Base-by-base conservation (phyloP, 73 alveolate genomes). In the Diophrys sp. region DNA sequence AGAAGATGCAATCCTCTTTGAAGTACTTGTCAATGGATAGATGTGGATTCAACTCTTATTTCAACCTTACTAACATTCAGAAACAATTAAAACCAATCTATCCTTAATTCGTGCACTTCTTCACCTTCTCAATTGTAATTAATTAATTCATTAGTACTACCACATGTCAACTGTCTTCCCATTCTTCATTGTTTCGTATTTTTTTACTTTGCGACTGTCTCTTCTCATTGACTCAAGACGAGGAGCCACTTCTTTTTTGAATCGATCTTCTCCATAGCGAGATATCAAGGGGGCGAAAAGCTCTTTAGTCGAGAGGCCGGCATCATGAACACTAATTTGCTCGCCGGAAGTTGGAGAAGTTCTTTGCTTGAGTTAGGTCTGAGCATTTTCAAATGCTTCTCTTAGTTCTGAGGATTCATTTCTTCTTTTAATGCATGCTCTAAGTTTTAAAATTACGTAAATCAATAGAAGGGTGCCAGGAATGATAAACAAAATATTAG, bases 1-100 rank as follows among this genome's bases (percentile, higher is more conserved):
- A 71, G 73, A 83, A 75, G 67, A 87, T 94, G 81, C 86, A 80
- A 79, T 96, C 95, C 70, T 88, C 90, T 67, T 73, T 96, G 68
- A 89, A 78, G 71, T 84, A 91, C 62, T 81, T 96, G 53, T 84
- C 84, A 44, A 54, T 94, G 57, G 78, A 75, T 29, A 77, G 80
- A 29, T 33, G 91, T n/a, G 55, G 71, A 77, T 33, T 92, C n/a
- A 54, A 56, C 18, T 80, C 87, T 67, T 79, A 83, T 69, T 85
- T 88, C 71, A 94, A 87, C 81, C 71, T 84, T 26, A 80, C 78
- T 81, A 91, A 91, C 29, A 83, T 84, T 53, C 79, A 74, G 80
- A 92, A 90, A 81, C 73, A 73, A 75, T 54, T 29, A 5, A 54
- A 77, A 62, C 93, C 90, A 29, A 29, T 25, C 25, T 85, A 87